Evolutionary conservation across 2,329 filamentous ascomycete genomes (phyloP).

Genomic region (Penicillium sp.): DNA sequence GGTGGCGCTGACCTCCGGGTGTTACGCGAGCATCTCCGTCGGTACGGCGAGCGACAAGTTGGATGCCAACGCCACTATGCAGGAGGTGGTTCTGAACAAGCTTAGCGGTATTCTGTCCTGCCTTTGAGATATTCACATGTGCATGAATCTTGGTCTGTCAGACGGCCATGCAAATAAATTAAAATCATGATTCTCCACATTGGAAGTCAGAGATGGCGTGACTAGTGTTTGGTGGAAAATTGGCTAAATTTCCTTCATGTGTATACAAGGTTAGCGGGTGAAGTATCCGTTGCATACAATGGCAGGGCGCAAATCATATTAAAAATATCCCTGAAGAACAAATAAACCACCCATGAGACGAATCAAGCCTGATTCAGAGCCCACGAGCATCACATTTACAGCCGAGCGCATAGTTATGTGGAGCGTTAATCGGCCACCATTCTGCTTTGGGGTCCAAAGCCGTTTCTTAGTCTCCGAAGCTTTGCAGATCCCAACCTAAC

Average conservation of each 20-base stretch:
- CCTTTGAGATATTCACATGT: conserved; percentile 27
- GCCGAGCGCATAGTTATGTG: neutral
- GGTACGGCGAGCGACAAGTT: conserved; percentile 62
- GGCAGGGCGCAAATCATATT: neutral
- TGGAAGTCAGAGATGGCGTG: neutral
- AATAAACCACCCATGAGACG: neutral
- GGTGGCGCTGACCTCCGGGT: conserved; percentile 55
- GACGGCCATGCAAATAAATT: neutral
- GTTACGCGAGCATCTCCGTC: conserved; percentile 64
- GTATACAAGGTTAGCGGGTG: neutral
- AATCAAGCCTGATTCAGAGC: conserved; percentile 6
- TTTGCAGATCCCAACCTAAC: conserved; percentile 4
- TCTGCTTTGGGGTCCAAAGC: conserved; percentile 4
- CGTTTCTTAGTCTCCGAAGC: conserved; percentile 8
- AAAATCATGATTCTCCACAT: neutral
- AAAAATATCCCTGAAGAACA: neutral
- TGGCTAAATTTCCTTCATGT: neutral
- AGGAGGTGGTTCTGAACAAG: conserved; percentile 55
- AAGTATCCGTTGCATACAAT: neutral
- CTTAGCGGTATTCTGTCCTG: conserved; percentile 52
- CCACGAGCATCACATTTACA: conserved; percentile 6
- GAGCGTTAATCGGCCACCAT: conserved; percentile 2
- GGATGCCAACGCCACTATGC: conserved; percentile 55
- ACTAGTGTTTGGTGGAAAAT: neutral
- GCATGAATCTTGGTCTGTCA: neutral